Conservation (phyloP, 805 yeast species). For the Debaryomyces maramus region DNA sequence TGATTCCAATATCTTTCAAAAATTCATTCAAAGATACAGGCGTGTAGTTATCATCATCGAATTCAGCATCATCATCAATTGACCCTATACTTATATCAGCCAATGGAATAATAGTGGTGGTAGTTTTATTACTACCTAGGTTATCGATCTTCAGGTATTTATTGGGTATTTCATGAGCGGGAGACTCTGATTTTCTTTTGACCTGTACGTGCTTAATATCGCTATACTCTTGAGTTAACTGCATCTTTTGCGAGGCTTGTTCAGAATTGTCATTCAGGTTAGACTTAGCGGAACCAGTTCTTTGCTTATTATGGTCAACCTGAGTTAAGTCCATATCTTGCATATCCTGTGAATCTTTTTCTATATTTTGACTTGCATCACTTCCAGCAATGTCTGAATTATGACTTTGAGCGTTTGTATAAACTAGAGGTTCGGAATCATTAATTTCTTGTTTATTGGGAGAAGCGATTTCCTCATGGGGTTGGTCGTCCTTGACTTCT, state of each 20-base stretch:
- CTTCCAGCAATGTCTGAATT: background rate
- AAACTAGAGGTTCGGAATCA: background rate
- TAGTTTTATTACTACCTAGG: conserved; percentile 1
- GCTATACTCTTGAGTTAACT: conserved; percentile 10
- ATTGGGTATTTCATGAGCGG: conserved; percentile 2
- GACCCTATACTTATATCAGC: conserved; percentile 16
- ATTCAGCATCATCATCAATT: conserved; percentile 15
- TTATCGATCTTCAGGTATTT: background rate
- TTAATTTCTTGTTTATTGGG: background rate
- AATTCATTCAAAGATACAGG: conserved; percentile 41
- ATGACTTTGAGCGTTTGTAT: background rate
- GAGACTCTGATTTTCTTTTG: background rate
- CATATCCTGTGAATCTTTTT: background rate
- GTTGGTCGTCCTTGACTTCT: background rate
- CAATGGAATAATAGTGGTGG: conserved; percentile 30
- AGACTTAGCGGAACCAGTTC: background rate
- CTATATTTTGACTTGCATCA: background rate
- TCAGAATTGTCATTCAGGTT: background rate
- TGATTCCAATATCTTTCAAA: conserved; percentile 39
- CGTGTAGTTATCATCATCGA: conserved; percentile 23
- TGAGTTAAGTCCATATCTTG: background rate
- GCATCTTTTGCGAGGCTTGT: conserved; percentile 10
- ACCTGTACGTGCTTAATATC: background rate
- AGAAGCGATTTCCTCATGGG: background rate
- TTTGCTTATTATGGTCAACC: background rate